Percentiles rank a stretch among this genome's conserved stretches.
phyloP scores from a whole-genome alignment of 1,284 basidiomycete species.

The Ceratobasidium sp. region DNA sequence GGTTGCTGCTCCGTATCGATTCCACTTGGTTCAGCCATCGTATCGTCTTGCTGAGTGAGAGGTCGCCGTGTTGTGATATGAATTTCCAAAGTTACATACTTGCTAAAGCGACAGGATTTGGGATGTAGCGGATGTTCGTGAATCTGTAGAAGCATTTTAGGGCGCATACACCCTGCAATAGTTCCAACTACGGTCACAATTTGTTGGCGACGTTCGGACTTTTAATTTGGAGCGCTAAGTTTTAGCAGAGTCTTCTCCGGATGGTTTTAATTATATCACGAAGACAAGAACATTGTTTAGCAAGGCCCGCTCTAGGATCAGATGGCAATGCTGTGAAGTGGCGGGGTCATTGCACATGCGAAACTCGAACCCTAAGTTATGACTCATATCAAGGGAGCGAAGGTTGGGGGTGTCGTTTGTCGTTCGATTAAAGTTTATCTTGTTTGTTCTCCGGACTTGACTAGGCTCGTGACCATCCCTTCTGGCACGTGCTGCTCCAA shows the following conservation, averaged over 20 bases:
- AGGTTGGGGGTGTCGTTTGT: not conserved
- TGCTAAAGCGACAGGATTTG: not conserved
- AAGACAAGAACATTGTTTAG: not conserved
- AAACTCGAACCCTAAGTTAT: not conserved
- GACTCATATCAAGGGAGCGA: not conserved
- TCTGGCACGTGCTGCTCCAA: too few relatives aligned
- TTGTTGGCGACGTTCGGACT: too few relatives aligned
- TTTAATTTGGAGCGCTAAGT: not conserved
- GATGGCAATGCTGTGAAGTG: not conserved
- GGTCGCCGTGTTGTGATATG: not conserved
- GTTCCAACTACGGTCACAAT: not conserved
- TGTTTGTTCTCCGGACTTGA: too few relatives aligned
- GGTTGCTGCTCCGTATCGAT: not conserved
- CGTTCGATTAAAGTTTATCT: not conserved
- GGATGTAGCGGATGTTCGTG: not conserved
- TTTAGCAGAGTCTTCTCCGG: not conserved
- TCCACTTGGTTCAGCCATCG: not conserved
- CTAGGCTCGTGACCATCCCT: too few relatives aligned
- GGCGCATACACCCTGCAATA: not conserved
- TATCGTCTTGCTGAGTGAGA: not conserved
- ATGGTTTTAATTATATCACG: not conserved
- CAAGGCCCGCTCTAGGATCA: not conserved
- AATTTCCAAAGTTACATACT: not conserved
- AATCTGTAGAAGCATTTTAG: not conserved
- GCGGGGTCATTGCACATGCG: not conserved